Conservation (phyloP, 2,329 filamentous ascomycete species). For the Neoarthrinium moseri region DNA sequence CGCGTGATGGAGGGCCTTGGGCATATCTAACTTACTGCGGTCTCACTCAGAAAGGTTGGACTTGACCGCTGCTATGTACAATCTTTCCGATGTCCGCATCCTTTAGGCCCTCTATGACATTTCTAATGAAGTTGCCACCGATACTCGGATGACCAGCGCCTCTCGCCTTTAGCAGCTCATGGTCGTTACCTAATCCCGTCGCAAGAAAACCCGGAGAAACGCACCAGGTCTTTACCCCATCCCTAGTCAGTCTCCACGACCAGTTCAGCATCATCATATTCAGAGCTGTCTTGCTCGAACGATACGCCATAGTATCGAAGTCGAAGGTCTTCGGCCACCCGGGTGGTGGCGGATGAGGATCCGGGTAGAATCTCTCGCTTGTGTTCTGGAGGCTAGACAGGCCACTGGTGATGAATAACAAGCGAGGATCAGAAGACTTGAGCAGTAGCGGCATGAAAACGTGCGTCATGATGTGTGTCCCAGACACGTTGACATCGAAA, state of each 20-base stretch:
- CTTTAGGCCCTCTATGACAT: constrained; percentile 37
- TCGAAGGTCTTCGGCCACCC: constrained; percentile 40
- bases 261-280: constrained; percentile 50
- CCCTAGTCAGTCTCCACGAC: constrained; percentile 38
- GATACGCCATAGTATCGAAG: constrained; percentile 27
- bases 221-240: constrained; percentile 44
- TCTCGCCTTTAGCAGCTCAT: constrained; percentile 18
- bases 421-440: constrained; percentile 38
- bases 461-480: constrained; percentile 40
- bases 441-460: constrained; percentile 44
- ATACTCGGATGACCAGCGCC: constrained; percentile 31
- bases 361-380: constrained; percentile 13
- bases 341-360: constrained; percentile 14
- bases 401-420: constrained; percentile 50
- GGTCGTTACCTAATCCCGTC: constrained; percentile 32
- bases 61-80: constrained; percentile 4
- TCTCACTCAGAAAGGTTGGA: constrained; percentile 4
- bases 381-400: constrained; percentile 30
- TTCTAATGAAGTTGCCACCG: constrained; percentile 36
- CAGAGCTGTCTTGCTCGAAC: constrained; percentile 39
- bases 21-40: neutral
- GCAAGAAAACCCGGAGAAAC: constrained; percentile 40
- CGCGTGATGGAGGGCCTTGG: no score
- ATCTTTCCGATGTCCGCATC: constrained; percentile 38
- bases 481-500: constrained; percentile 50